Base-by-base conservation (phyloP, 2,329 filamentous ascomycete species). In the Paracorniculantispora psalliotae region DNA sequence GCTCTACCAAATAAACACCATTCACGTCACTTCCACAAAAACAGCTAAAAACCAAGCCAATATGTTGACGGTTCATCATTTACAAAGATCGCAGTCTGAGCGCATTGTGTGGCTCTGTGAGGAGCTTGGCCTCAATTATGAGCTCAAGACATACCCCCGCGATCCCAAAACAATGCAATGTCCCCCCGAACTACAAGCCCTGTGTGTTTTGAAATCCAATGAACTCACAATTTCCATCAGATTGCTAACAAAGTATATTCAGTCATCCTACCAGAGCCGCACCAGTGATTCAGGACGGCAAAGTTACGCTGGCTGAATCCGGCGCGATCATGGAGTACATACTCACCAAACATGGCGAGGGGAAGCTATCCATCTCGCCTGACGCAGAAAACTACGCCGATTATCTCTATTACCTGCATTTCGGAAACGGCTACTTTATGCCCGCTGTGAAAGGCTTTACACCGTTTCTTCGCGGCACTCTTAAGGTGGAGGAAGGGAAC, bases 51-150 rank as follows among this genome's bases (percentile, higher is more conserved):
- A 17, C 10, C n/a, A 19, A 43, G 9, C n/a, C 12, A 17, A 23
- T 17, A 50, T 50, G 48, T 15, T 55, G 19, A 46, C 21, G 1
- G 21, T 55, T 33, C 39, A 55, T 28, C 51, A 55, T 25, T 15
- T 55, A 12, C 51, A 55, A 25, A 30, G 37, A 12, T 55, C 51
- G 28, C 51, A 55, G 25, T 55, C 51, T 2, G 51, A 55, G 51
- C 51, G 51, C 51, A 55, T 55, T 25, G 41, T 46, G n/a, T 55
- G 51, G 51, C 37, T 55, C 10, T 35, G 23, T n/a, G 51, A 55
- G 41, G 51, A 55, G 28, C 51, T 55, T 30, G 39, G 23, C 26
- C 19, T 46, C 7, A 25, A 55, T 7, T 55, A 55, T 35, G 51
- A 55, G 30, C 21, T 55, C 9, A 46, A 44, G 21, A 46, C 39